These are phyloP conservation scores for Cytospora schulzeri DNA, from an alignment of 2,329 filamentous ascomycete species.

Conservation along the genomic window DNA sequence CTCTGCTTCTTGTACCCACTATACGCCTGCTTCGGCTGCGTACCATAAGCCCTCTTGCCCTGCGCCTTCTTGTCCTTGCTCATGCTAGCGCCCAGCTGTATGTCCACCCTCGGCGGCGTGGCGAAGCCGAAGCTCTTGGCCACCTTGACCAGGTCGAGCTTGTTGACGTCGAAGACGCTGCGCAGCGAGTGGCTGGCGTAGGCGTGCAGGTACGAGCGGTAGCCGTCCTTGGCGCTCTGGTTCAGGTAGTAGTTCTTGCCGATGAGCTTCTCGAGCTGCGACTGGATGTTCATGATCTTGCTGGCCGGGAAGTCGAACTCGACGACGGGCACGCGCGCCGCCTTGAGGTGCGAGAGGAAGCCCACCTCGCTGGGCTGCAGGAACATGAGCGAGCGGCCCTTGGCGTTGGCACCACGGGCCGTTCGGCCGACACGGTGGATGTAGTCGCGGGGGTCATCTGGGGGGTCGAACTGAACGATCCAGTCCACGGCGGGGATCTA, in stretches of 20 bases:
- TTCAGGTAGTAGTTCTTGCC: constrained; percentile 96
- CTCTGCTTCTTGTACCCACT: constrained; percentile 25
- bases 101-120: constrained; percentile 76
- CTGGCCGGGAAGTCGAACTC: constrained; percentile 94
- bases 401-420: constrained; percentile 78
- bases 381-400: constrained; percentile 90
- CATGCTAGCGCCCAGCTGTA: constrained; percentile 77
- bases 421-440: constrained; percentile 97
- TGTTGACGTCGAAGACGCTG: constrained; percentile 82
- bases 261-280: constrained; percentile 92
- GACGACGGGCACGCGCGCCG: constrained; percentile 87
- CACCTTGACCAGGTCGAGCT: constrained; percentile 80
- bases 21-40: constrained; percentile 66
- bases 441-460: constrained; percentile 87
- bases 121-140: constrained; percentile 83
- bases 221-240: constrained; percentile 77
- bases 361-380: constrained; percentile 89
- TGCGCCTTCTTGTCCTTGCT: constrained; percentile 69
- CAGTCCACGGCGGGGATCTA: constrained; percentile 92
- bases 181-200: constrained; percentile 86
- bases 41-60: constrained; percentile 72
- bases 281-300: constrained; percentile 89
- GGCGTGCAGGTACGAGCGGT: constrained; percentile 89
- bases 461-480: constrained; percentile 94
- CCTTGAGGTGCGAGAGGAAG: constrained; percentile 88